phyloP scores from a whole-genome alignment of 2,329 filamentous ascomycete genomes.

The Thielaviopsis ethacetica region DNA sequence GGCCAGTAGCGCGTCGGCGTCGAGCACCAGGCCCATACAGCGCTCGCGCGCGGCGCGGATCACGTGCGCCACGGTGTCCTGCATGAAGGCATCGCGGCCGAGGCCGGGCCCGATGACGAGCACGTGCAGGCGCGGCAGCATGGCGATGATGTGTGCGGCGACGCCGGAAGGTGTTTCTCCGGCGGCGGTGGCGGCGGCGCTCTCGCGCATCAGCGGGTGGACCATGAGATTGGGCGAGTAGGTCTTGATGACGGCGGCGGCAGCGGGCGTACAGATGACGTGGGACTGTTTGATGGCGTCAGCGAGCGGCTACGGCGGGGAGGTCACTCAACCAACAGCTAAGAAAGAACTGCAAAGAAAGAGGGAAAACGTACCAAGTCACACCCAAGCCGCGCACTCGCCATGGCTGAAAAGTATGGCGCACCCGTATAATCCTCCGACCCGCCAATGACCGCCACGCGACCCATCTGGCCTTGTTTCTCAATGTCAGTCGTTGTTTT shows the following conservation, averaged over 20 bases:
- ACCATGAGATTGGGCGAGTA: conserved; percentile 99
- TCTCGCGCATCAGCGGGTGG: conserved; percentile 83
- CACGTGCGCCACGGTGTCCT: conserved; percentile 65
- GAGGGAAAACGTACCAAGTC: conserved; percentile 51
- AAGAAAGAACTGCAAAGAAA: neutral
- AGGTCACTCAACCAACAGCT: too few species aligned
- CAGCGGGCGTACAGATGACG: conserved; percentile 85
- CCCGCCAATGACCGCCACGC: conserved; percentile 85
- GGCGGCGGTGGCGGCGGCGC: conserved; percentile 34
- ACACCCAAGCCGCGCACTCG: conserved; percentile 74
- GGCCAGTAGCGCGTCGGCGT: conserved; percentile 75
- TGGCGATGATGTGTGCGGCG: conserved; percentile 51
- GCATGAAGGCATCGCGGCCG: conserved; percentile 78
- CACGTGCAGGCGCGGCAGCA: conserved; percentile 78
- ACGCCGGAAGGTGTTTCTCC: conserved; percentile 32
- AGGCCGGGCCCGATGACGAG: conserved; percentile 87
- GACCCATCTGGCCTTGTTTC: conserved; percentile 63
- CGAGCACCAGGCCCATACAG: conserved; percentile 67
- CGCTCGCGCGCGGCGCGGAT: conserved; percentile 60
- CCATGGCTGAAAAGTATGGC: conserved; percentile 96
- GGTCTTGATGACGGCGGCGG: conserved; percentile 81
- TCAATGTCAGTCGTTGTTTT: neutral
- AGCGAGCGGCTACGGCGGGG: too few species aligned
- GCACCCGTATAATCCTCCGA: conserved; percentile 94
- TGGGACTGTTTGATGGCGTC: conserved; percentile 44